Conservation (phyloP, 257 asterid species). For the Anisodus acutangulus region DNA sequence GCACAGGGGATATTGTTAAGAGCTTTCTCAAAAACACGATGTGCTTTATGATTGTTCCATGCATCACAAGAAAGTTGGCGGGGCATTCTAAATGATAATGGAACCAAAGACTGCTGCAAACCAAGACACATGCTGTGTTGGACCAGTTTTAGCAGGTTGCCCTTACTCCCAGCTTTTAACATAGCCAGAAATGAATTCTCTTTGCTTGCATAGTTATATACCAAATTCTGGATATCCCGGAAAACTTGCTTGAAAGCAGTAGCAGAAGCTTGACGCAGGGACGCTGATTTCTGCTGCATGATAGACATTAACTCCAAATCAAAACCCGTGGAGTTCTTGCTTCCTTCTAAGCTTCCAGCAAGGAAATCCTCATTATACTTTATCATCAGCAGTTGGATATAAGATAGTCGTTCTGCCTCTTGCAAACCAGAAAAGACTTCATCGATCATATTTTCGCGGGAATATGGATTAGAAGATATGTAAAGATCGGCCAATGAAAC, state of each 20-base stretch:
- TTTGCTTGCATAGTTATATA: conserved; percentile 57
- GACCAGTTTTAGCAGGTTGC: conserved; percentile 77
- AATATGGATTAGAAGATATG: conserved; percentile 60
- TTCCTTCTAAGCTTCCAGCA: conserved; percentile 53
- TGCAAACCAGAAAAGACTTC: conserved; percentile 75
- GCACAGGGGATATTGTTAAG: conserved; percentile 64
- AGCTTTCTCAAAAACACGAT: conserved; percentile 32
- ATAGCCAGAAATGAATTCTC: conserved; percentile 70
- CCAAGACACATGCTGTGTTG: conserved; percentile 97
- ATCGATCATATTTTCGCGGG: conserved; percentile 61
- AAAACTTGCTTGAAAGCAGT: conserved; percentile 70
- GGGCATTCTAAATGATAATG: conserved; percentile 74
- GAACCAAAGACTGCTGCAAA: conserved; percentile 76
- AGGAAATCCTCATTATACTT: conserved; percentile 57
- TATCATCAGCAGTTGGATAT: conserved; percentile 60
- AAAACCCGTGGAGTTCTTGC: conserved; percentile 39
- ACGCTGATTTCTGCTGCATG: conserved; percentile 60
- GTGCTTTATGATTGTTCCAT: conserved; percentile 71
- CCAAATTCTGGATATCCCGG: conserved; percentile 69
- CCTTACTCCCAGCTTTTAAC: conserved; percentile 98
- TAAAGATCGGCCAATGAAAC: conserved; percentile 86
- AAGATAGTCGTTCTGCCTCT: conserved; percentile 75
- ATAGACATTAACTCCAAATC: conserved; percentile 44
- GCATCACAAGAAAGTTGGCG: conserved; percentile 68
- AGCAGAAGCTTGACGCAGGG: conserved; percentile 69